These are phyloP conservation scores for Zygnema cylindricum DNA, from an alignment of 139 green algal species.

Conservation along the genomic window DNA sequence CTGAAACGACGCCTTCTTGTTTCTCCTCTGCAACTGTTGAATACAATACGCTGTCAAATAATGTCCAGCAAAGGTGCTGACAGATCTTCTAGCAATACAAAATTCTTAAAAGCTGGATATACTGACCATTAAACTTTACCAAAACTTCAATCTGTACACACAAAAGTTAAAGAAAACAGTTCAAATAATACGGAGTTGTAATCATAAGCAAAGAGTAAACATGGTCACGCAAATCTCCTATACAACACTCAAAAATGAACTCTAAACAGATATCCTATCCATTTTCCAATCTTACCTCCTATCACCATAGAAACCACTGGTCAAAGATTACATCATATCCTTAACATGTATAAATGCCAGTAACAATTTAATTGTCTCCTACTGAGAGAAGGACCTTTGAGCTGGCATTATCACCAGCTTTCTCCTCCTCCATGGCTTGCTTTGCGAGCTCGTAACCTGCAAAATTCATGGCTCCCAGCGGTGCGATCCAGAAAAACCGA, in stretches of 20 bases:
- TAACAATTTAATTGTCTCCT: too few relatives aligned
- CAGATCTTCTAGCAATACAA: too few relatives aligned
- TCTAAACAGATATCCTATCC: background rate
- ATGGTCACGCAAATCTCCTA: background rate
- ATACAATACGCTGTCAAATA: too few relatives aligned
- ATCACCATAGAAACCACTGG: background rate
- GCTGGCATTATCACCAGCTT: constrained; percentile 6
- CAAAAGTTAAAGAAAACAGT: background rate
- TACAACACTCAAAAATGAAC: background rate
- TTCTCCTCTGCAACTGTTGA: too few relatives aligned
- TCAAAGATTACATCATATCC: too few relatives aligned
- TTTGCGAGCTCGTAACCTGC: constrained; percentile 79
- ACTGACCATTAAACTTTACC: too few relatives aligned
- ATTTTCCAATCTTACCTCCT: background rate
- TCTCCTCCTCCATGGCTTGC: constrained; percentile 66
- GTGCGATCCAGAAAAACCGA: constrained; percentile 76
- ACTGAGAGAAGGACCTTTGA: background rate
- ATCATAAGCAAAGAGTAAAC: background rate
- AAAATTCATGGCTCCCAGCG: constrained; percentile 81
- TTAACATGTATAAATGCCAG: too few relatives aligned
- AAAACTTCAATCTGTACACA: background rate
- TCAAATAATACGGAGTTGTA: background rate
- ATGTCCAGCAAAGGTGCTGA: too few relatives aligned
- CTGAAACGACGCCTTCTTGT: too few relatives aligned
- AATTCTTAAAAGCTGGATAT: too few relatives aligned